A percentile compares a stretch with the other conserved stretches of the same genome.
Evolutionary conservation across 1,139 yeast genomes (phyloP).

Genomic region (Keqinozyma sinolaborantium): DNA sequence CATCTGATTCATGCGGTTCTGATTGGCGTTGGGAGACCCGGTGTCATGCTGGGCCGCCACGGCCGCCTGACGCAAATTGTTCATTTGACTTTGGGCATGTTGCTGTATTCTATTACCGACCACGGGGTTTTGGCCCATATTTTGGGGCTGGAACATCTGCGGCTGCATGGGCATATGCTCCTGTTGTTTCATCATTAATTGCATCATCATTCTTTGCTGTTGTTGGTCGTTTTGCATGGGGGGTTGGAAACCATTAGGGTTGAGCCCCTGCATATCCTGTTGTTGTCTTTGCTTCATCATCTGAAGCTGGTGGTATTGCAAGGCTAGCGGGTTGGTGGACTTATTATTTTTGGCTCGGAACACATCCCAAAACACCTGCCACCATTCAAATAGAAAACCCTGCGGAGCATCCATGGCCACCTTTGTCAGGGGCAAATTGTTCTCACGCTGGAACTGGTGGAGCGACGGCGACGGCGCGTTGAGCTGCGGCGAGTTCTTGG

Average conservation of each 20-base stretch:
- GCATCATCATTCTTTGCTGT: conserved; percentile 21
- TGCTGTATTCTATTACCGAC: conserved; percentile 40
- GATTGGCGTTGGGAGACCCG: conserved; percentile 16
- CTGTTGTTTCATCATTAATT: conserved; percentile 21
- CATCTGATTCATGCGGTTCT: conserved; percentile 14
- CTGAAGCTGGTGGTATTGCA: conserved; percentile 71
- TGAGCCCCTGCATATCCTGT: conserved; percentile 27
- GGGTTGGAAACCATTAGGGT: conserved; percentile 8
- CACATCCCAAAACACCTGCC: conserved; percentile 95
- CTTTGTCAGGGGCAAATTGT: conserved; percentile 46
- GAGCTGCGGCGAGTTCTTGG: conserved; percentile 17
- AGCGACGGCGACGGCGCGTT: conserved; percentile 10
- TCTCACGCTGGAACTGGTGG: conserved; percentile 24
- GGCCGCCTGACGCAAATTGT: conserved; percentile 43
- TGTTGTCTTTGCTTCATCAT: conserved; percentile 62
- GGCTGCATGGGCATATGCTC: conserved; percentile 24
- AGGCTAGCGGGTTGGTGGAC: conserved; percentile 59
- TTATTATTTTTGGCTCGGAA: conserved; percentile 66
- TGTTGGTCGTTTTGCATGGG: conserved; percentile 12
- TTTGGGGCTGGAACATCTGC: conserved; percentile 20
- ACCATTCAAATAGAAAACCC: conserved; percentile 90
- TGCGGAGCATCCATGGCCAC: conserved; percentile 77
- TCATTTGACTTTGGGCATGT: conserved; percentile 53
- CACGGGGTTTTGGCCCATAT: conserved; percentile 14
- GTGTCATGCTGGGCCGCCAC: conserved; percentile 21